Percentiles rank a stretch among this genome's conserved stretches.
These are phyloP conservation scores for Rehmannia glutinosa DNA, from an alignment of 257 asterid species.

Conservation along the genomic window DNA sequence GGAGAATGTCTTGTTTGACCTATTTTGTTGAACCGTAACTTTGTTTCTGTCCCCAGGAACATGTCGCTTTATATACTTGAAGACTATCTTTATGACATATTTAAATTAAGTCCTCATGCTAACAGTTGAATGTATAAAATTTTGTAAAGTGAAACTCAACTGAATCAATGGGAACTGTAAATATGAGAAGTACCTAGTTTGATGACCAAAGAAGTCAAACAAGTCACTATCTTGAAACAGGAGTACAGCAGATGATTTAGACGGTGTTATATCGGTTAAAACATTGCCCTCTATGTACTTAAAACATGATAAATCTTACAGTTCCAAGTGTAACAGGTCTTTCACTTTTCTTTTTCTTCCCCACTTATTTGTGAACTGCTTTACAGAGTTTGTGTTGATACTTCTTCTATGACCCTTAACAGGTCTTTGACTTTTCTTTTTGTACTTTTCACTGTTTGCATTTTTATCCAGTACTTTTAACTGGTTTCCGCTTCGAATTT, in stretches of 20 bases:
- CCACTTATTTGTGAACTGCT: not conserved
- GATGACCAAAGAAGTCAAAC: constrained; percentile 9
- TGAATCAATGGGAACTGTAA: not conserved
- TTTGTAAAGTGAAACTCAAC: not conserved
- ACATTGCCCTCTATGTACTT: too few species aligned
- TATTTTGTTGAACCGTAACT: not conserved
- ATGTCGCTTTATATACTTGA: not conserved
- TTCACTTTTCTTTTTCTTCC: too few species aligned
- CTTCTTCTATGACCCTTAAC: not conserved
- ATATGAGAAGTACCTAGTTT: not conserved
- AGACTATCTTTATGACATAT: not conserved
- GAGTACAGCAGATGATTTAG: not conserved
- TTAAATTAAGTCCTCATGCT: not conserved
- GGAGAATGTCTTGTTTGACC: not conserved
- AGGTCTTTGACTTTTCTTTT: not conserved
- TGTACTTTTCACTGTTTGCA: not conserved
- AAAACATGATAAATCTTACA: too few species aligned
- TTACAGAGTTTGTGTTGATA: not conserved
- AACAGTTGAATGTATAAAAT: not conserved
- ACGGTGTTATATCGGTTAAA: not conserved
- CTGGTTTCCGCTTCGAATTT: too few species aligned
- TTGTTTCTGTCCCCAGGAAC: not conserved
- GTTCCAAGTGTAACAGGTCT: too few species aligned
- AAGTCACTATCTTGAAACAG: not conserved
- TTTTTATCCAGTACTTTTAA: not conserved